Percentiles rank a stretch among this genome's conserved stretches.
These are phyloP conservation scores for Euphorbia peplus DNA, from an alignment of 345 rosid genomes.

Conservation along the genomic window DNA sequence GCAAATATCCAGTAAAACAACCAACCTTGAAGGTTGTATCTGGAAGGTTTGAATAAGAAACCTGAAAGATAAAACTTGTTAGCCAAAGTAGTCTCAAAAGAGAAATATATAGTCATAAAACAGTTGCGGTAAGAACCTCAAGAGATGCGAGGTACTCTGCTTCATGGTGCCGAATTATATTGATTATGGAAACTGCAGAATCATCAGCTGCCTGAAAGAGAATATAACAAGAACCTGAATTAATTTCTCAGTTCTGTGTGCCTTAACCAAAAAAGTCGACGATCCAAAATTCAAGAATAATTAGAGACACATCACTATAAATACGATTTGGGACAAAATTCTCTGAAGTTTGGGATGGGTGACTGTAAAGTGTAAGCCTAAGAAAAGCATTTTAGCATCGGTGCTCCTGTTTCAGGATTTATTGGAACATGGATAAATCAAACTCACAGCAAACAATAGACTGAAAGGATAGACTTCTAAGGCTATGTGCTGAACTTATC, in stretches of 20 bases:
- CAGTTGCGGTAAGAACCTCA: constrained; percentile 50
- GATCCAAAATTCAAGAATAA: neutral
- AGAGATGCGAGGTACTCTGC: constrained; percentile 83
- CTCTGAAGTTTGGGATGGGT: neutral
- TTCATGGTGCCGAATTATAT: constrained; percentile 80
- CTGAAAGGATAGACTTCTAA: neutral
- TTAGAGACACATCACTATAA: neutral
- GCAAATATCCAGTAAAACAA: neutral
- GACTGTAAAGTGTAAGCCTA: neutral
- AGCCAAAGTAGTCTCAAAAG: constrained; percentile 2
- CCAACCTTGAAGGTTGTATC: constrained; percentile 89
- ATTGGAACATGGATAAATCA: neutral
- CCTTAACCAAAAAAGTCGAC: neutral
- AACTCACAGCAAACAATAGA: neutral
- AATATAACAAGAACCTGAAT: constrained; percentile 17
- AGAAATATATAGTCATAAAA: constrained; percentile 7
- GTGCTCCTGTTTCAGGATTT: too few species aligned
- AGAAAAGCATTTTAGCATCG: neutral
- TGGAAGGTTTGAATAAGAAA: constrained; percentile 83
- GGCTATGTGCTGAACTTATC: neutral
- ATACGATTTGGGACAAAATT: neutral
- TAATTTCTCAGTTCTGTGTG: neutral
- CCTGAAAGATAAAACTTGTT: constrained; percentile 42
- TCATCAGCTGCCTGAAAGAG: constrained; percentile 79
- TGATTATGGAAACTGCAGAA: constrained; percentile 60